Conservation (phyloP, 2,329 filamentous ascomycete genomes). For the Neopestalotiopsis rosae region DNA sequence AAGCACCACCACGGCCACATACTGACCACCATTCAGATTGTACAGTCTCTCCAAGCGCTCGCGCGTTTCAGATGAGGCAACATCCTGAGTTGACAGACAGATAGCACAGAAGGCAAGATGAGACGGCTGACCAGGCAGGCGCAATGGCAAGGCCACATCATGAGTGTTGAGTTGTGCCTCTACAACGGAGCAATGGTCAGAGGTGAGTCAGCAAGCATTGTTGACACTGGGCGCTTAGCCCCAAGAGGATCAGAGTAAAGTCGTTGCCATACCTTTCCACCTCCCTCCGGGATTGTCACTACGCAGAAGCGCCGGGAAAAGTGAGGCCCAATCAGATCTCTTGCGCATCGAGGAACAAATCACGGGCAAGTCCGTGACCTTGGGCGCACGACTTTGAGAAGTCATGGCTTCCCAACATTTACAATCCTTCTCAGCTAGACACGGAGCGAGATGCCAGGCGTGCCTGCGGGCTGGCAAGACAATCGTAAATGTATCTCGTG, state of each 20-base stretch:
- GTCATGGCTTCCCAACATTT: background rate
- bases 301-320: slow-evolving; percentile 30
- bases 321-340: slow-evolving; percentile 33
- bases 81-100: slow-evolving; percentile 45
- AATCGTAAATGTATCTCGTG: too few species aligned
- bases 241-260: background rate
- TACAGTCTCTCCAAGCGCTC: slow-evolving; percentile 47
- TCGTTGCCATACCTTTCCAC: slow-evolving; percentile 34
- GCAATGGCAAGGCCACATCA: slow-evolving; percentile 50
- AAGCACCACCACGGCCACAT: slow-evolving; percentile 51
- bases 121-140: slow-evolving; percentile 17
- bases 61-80: slow-evolving; percentile 33
- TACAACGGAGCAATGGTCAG: slow-evolving; percentile 26
- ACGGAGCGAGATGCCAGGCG: background rate
- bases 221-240: slow-evolving; percentile 9
- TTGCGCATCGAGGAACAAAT: slow-evolving; percentile 37
- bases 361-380: slow-evolving; percentile 29
- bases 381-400: background rate
- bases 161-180: slow-evolving; percentile 48
- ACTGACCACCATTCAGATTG: slow-evolving; percentile 43
- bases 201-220: background rate
- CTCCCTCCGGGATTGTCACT: slow-evolving; percentile 21
- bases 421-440: background rate
- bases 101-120: slow-evolving; percentile 41
- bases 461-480: too few species aligned